Conservation (phyloP, 164 flowering plant species). For the Vitis vinifera region ASM3070453v1 NC_081808.1:2832001-2832500, state of each 20-base stretch:
- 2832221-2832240: constrained; percentile 5
- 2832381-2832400: too few relatives aligned
- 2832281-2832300: not conserved
- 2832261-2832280: not conserved
- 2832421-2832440: too few relatives aligned
- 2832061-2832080: constrained; percentile 53
- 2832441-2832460: too few relatives aligned
- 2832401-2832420: too few relatives aligned
- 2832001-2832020: constrained; percentile 72
- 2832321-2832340: not conserved
- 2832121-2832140: constrained; percentile 63
- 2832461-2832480: too few relatives aligned
- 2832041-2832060: constrained; percentile 80
- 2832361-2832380: too few relatives aligned
- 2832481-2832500: too few relatives aligned
- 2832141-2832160: constrained; percentile 8
- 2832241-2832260: constrained; percentile 1
- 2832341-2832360: not conserved
- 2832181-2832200: not conserved
- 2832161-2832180: not conserved
- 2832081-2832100: constrained; percentile 34
- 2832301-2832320: constrained; percentile 6
- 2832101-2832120: constrained; percentile 54
- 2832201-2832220: not conserved
- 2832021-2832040: constrained; percentile 88